Evolutionary conservation across 768 basidiomycete genomes (phyloP), one percentile per base, ranked within the genome.

Genomic region (Myochromella boudieri): DNA sequence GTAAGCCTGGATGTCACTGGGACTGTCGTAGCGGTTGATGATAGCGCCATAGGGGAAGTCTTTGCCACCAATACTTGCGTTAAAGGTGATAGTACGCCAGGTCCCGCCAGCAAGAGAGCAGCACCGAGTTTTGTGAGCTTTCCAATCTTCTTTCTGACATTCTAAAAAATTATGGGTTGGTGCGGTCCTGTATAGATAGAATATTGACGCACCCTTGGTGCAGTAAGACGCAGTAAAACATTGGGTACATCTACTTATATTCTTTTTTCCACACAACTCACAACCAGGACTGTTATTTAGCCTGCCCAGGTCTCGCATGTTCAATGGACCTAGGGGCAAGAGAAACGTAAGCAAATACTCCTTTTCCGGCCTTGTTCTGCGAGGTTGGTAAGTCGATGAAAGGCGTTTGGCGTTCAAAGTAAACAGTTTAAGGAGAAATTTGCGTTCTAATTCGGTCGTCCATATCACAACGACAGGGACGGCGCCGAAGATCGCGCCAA

Each of bases 81-180:
- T 46, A 31, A 67, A 61, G 2, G 47, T 56, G 22, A 71, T 42
- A 7, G 57, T 63, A 25, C 51, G 50, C 74, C 72, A 77, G 1
- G 60, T 63, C 1, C 68, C 72, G 18, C 67, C 68, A 46, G 66
- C 63, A 34, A 76, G 59, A 3, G 70, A 61, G 11, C 57, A 61
- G 51, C 74, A 76, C 0, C 56, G 39, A 0, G 37, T 36, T 52
- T 69, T 71, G 55, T 75, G 73, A 5, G 57, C 49, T 22, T 58
- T 57, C 73, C 73, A 77, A 50, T 75, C 68, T n/a, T 46, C 52
- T 12, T 44, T 59, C 49, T 74, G 75, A 42, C 74, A 75, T 31
- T 66, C 74, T 72, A 31, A 8, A n/a, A 17, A 25, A 21, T 37
- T 38, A 25, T 20, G 25, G 17, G 25, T 6, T 24, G 45, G 24